Percentiles rank a stretch among this genome's conserved stretches.
Evolutionary conservation across 768 basidiomycete genomes (phyloP).

Genomic region (Russula sp.): DNA sequence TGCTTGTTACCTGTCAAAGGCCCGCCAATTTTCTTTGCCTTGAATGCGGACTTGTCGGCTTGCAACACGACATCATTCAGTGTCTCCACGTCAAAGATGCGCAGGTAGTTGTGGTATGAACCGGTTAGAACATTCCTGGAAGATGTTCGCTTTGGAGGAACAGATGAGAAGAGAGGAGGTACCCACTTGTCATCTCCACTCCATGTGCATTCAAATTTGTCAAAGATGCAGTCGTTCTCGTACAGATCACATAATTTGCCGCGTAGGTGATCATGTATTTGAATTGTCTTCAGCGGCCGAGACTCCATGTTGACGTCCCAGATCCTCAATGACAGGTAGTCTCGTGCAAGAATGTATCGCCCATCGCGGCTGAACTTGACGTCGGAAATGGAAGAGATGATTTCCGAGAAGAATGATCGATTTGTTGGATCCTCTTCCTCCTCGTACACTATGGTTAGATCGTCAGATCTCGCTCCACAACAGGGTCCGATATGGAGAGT

Average conservation of each 20-base stretch:
- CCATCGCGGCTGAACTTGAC: slow-evolving; percentile 99
- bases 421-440: slow-evolving; percentile 98
- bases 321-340: slow-evolving; percentile 97
- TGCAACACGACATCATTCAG: slow-evolving; percentile 89
- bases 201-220: slow-evolving; percentile 99
- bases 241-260: slow-evolving; percentile 98
- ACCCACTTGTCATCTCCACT: slow-evolving; percentile 93
- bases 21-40: slow-evolving; percentile 97
- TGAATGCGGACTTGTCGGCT: slow-evolving; percentile 99
- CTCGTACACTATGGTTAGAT: slow-evolving; percentile 72
- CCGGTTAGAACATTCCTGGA: slow-evolving; percentile 94
- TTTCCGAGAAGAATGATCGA: slow-evolving; percentile 99
- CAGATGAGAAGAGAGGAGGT: slow-evolving; percentile 32
- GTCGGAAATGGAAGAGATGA: slow-evolving; percentile 98
- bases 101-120: slow-evolving; percentile 99
- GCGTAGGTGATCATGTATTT: slow-evolving; percentile 96
- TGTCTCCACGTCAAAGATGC: slow-evolving; percentile 91
- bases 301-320: slow-evolving; percentile 99
- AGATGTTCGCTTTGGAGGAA: background rate
- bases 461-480: slow-evolving; percentile 23
- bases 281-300: slow-evolving; percentile 93
- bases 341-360: slow-evolving; percentile 92
- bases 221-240: slow-evolving; percentile 99
- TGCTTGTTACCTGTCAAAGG: slow-evolving; percentile 69
- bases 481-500: slow-evolving; percentile 12